Evolutionary conservation across 164 flowering plant species (phyloP).

Genomic region (Berberis vulgaris): DNA sequence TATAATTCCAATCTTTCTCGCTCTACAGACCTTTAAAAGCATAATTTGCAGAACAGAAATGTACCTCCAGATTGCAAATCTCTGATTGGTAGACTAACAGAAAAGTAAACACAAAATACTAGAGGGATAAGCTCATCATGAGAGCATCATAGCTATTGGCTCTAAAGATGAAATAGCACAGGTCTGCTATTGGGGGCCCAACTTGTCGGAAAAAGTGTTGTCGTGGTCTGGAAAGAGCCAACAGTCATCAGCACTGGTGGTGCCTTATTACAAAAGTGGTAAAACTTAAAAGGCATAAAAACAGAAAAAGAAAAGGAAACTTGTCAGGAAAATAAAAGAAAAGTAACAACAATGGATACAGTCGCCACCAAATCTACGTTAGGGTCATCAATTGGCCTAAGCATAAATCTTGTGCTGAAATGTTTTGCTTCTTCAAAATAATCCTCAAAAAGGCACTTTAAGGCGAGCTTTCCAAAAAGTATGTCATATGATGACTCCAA

Average conservation of each 20-base stretch:
- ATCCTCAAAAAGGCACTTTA: slow-evolving; percentile 84
- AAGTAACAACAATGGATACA: slow-evolving; percentile 38
- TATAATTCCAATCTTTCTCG: too few species aligned
- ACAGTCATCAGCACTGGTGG: not conserved
- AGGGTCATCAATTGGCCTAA: slow-evolving; percentile 92
- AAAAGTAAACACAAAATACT: too few species aligned
- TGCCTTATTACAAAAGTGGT: not conserved
- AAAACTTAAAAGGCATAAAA: not conserved
- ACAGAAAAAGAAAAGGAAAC: not conserved
- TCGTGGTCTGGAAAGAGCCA: not conserved
- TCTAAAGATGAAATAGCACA: too few species aligned
- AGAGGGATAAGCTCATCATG: too few species aligned
- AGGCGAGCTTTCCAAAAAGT: slow-evolving; percentile 83
- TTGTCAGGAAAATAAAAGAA: not conserved
- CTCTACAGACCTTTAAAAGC: too few species aligned
- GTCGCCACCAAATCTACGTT: slow-evolving; percentile 84
- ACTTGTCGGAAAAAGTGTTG: not conserved
- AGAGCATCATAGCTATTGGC: too few species aligned
- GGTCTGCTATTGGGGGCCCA: too few species aligned
- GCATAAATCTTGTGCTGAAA: slow-evolving; percentile 71
- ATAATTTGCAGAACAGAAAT: too few species aligned
- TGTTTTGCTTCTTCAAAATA: slow-evolving; percentile 72
- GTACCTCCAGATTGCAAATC: too few species aligned
- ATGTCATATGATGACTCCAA: slow-evolving; percentile 77
- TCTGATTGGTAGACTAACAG: too few species aligned